Evolutionary conservation across 768 basidiomycete genomes (phyloP).

Genomic region (Cystofilobasidium macerans): DNA sequence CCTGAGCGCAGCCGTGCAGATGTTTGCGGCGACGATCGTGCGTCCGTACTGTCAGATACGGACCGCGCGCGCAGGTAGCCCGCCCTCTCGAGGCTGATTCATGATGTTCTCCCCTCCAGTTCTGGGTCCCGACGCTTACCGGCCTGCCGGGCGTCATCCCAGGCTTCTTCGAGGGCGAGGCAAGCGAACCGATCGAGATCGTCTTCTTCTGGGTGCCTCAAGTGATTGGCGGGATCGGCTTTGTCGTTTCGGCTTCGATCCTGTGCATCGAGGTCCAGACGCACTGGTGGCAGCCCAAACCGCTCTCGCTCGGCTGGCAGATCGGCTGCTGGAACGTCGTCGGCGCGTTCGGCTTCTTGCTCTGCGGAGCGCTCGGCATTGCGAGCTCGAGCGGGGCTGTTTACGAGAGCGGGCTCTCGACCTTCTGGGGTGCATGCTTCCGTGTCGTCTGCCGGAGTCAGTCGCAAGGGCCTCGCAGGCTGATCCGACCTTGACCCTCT

Average conservation of each 20-base stretch:
- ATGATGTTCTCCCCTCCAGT: conserved; percentile 29
- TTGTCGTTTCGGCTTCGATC: conserved; percentile 44
- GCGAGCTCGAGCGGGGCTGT: conserved; percentile 37
- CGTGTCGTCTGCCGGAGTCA: neutral
- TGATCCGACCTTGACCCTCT: neutral
- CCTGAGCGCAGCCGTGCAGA: conserved; percentile 38
- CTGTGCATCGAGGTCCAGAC: conserved; percentile 50
- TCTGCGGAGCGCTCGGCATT: conserved; percentile 52
- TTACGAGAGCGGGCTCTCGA: conserved; percentile 49
- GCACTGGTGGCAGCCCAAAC: conserved; percentile 47
- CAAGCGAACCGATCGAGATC: conserved; percentile 35
- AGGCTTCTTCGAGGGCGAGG: conserved; percentile 32
- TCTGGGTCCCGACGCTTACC: conserved; percentile 48
- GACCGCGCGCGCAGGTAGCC: neutral
- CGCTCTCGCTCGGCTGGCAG: conserved; percentile 48
- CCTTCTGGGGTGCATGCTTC: conserved; percentile 43
- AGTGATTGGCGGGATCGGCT: conserved; percentile 52
- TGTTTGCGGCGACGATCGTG: conserved; percentile 45
- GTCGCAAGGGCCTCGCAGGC: no score
- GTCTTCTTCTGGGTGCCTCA: conserved; percentile 55
- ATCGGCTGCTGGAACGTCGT: conserved; percentile 52
- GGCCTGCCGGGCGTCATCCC: conserved; percentile 43
- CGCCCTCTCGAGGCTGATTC: no score
- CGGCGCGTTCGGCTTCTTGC: conserved; percentile 50
- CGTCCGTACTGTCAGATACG: neutral